Evolutionary conservation across 169 alveolate genomes (phyloP).

Genomic region (Haemoproteus tartakovskyi): DNA sequence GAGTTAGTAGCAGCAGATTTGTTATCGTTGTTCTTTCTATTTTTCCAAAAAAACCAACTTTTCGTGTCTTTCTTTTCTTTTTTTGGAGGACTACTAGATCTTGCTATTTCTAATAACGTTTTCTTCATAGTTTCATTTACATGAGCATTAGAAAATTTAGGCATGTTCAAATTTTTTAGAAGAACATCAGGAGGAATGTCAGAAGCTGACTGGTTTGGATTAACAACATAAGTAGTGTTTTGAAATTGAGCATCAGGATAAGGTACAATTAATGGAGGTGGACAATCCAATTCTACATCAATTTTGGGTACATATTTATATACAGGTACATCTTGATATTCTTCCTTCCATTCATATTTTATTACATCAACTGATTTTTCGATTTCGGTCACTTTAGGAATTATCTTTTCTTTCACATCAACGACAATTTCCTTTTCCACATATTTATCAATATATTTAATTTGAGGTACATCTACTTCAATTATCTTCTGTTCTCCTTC

Average conservation of each 20-base stretch:
- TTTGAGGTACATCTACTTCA: constrained; percentile 83
- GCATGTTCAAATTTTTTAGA: constrained; percentile 36
- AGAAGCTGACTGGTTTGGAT: constrained; percentile 42
- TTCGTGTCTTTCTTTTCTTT: constrained; percentile 47
- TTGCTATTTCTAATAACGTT: constrained; percentile 4
- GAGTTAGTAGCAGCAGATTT: constrained; percentile 6
- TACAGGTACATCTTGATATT: constrained; percentile 84
- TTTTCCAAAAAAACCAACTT: constrained; percentile 71
- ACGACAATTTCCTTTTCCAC: constrained; percentile 85
- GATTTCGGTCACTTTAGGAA: constrained; percentile 82
- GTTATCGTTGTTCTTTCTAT: neutral
- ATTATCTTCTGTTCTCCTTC: constrained; percentile 83
- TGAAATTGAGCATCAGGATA: constrained; percentile 77
- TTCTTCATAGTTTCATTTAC: constrained; percentile 17
- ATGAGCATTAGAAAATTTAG: constrained; percentile 29
- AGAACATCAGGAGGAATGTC: constrained; percentile 40
- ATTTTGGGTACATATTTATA: constrained; percentile 84
- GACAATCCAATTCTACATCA: constrained; percentile 85
- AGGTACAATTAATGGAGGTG: constrained; percentile 85
- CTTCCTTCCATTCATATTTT: constrained; percentile 84
- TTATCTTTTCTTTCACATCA: constrained; percentile 82
- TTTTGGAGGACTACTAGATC: constrained; percentile 1
- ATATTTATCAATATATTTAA: constrained; percentile 78
- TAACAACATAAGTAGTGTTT: constrained; percentile 45
- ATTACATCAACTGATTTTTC: constrained; percentile 83